phyloP scores from a whole-genome alignment of 768 basidiomycete species.

The Suillus fuscotomentosus region DNA sequence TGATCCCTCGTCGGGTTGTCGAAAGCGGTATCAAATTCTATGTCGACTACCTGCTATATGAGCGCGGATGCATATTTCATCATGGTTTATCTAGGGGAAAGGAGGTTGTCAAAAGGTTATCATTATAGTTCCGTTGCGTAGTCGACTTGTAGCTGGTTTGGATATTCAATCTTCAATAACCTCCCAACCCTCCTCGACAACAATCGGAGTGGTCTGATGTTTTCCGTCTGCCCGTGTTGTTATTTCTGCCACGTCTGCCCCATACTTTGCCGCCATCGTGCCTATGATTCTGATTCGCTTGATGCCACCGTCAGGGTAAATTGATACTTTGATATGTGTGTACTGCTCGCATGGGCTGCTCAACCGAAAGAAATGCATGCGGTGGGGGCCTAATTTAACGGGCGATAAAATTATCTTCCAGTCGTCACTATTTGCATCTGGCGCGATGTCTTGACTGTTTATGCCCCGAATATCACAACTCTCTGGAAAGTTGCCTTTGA shows the following conservation, averaged over 20 bases:
- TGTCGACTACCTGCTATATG: no score
- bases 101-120: slow-evolving; percentile 44
- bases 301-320: slow-evolving; percentile 93
- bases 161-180: not conserved
- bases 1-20: no score
- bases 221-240: not conserved
- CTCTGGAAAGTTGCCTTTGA: slow-evolving; percentile 95
- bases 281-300: slow-evolving; percentile 88
- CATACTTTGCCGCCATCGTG: not conserved
- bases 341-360: slow-evolving; percentile 55
- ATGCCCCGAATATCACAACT: slow-evolving; percentile 77
- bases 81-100: no score
- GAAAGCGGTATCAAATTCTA: no score
- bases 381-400: slow-evolving; percentile 83
- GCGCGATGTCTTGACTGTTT: slow-evolving; percentile 31
- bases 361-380: slow-evolving; percentile 86
- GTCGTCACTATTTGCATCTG: slow-evolving; percentile 36
- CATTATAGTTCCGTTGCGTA: not conserved
- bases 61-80: no score
- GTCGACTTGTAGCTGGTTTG: not conserved
- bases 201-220: not conserved
- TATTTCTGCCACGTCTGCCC: not conserved
- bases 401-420: slow-evolving; percentile 79
- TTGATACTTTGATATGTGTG: slow-evolving; percentile 86
- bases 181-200: slow-evolving; percentile 3